Evolutionary conservation across 768 basidiomycete species (phyloP), one percentile per base, ranked within the genome.

Genomic region (Mycena chlorophos): DNA sequence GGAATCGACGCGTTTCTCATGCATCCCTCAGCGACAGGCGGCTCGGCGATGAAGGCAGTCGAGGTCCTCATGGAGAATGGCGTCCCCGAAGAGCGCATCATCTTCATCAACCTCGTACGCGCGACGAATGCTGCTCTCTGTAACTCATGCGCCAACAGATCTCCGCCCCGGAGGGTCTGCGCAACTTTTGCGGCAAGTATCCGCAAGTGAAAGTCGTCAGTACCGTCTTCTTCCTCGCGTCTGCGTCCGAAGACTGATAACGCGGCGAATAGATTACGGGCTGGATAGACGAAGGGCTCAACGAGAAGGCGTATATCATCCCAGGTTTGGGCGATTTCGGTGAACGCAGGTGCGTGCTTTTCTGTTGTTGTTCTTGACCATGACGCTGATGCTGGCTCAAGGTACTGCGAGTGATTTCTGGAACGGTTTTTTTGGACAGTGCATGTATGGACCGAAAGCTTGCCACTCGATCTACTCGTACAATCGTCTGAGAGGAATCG

Each of bases 271-370:
- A 94, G 89, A 88, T 97, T 51, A 96, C 94, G 12, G 94, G 94
- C 2, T 96, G 94, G 93, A 92, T 98, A 51, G 94, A 98, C 68
- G 75, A 93, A 62, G 91, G 93, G 4, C 80, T 98, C 49, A 94
- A 98, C 63, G 91, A 91, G 54, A 91, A 88, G 68, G 85, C 90
- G 22, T 97, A 89, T 67, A 95, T 95, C 63, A 85, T 94, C 52
- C 94, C 93, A 6, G 94, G 94, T 26, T 77, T 98, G n/a, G 94
- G 94, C n/a, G 94, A 98, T 69, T 98, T 98, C 69, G 94, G 94
- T 49, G 94, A 96, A 69, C 76, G 91, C 67, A 86, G 91, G 89
- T 88, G 63, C 58, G 68, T 61, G 40, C 14, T 19, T 37, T 26
- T 12, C 51, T 30, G 49, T 23, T 57, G n/a, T 22, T 45, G n/a